Conservation (phyloP, 768 basidiomycete species). For the Amanita polypyramis region DNA sequence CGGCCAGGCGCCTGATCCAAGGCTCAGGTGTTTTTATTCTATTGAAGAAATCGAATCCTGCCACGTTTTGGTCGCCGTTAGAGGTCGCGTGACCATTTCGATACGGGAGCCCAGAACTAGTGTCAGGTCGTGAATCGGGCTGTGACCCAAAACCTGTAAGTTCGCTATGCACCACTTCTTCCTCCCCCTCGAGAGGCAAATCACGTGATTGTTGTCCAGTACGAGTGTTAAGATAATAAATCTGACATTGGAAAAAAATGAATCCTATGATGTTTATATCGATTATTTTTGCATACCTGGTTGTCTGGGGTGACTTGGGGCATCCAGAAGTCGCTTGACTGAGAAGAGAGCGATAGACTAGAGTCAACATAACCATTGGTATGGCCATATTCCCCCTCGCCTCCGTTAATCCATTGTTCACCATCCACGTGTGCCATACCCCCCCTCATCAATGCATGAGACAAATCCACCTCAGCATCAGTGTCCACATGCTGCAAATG, state of each 20-base stretch:
- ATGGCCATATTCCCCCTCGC: conserved; percentile 16
- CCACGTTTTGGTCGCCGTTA: conserved; percentile 25
- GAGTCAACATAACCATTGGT: conserved; percentile 6
- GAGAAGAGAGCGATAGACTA: conserved; percentile 18
- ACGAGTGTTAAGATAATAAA: conserved; percentile 90
- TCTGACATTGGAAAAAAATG: conserved; percentile 34
- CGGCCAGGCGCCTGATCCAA: conserved; percentile 74
- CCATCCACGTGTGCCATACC: conserved; percentile 39
- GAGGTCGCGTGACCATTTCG: conserved; percentile 28
- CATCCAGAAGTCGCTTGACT: conserved; percentile 82
- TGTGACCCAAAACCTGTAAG: conserved; percentile 50
- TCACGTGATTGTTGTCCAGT: conserved; percentile 78
- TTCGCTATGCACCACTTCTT: conserved; percentile 53
- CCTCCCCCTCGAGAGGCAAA: conserved; percentile 66
- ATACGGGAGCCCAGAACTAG: conserved; percentile 41
- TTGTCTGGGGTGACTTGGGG: conserved; percentile 76
- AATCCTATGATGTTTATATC: not conserved
- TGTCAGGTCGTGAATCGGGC: conserved; percentile 43
- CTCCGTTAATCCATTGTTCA: conserved; percentile 25
- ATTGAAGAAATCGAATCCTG: conserved; percentile 52
- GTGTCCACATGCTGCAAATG: not conserved
- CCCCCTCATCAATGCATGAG: conserved; percentile 35
- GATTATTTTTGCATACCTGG: conserved; percentile 46
- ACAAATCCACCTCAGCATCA: conserved; percentile 27
- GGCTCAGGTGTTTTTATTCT: conserved; percentile 61